Percentiles rank a stretch among this genome's conserved stretches.
Conservation (phyloP, 2,329 filamentous ascomycete species). For the Seiridium unicorne region DNA sequence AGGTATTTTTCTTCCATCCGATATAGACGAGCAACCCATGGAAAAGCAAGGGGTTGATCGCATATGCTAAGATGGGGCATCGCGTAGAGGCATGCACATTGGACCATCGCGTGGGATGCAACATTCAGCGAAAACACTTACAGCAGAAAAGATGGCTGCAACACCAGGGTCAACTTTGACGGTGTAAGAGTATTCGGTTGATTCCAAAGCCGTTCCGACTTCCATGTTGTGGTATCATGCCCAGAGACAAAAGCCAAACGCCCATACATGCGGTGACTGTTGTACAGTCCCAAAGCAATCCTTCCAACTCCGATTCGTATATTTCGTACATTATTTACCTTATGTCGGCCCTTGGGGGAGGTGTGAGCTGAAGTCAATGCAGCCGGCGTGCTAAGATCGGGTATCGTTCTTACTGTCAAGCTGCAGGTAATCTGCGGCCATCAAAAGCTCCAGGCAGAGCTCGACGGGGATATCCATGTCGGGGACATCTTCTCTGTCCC, state of each 20-base stretch:
- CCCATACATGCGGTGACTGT: too few species aligned
- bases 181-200: too few species aligned
- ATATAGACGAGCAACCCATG: conserved; percentile 55
- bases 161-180: too few species aligned
- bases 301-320: background rate
- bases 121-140: background rate
- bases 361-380: conserved; percentile 6
- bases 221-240: too few species aligned
- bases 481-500: conserved; percentile 68
- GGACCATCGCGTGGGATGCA: background rate
- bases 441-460: conserved; percentile 73
- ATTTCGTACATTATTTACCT: conserved; percentile 1
- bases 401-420: conserved; percentile 54
- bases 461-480: conserved; percentile 81
- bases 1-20: conserved; percentile 48
- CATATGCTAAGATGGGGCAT: conserved; percentile 52
- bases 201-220: too few species aligned
- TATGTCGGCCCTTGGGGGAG: conserved; percentile 13
- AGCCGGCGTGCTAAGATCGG: background rate
- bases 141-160: background rate
- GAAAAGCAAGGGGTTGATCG: conserved; percentile 46
- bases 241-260: too few species aligned
- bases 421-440: conserved; percentile 75
- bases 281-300: background rate
- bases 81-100: background rate